Conservation (phyloP, 139 green algal genomes). For the Volvox africanus region DNA sequence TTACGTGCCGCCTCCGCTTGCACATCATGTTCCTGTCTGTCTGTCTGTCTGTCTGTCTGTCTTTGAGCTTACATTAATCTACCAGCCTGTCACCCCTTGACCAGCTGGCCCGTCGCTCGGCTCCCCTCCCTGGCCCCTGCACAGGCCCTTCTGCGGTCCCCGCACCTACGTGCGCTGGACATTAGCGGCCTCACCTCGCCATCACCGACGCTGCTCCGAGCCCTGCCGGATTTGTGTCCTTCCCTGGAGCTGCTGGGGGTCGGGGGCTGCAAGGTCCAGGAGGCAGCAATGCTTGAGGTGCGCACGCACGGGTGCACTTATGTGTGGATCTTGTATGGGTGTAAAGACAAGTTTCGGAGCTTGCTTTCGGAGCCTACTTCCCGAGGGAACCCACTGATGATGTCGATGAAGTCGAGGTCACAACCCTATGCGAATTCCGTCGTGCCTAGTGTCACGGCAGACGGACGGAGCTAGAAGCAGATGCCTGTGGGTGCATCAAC, state of each 20-base stretch:
- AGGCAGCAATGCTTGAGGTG: conserved; percentile 24
- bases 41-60: no score
- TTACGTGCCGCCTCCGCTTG: background rate
- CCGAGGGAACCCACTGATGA: no score
- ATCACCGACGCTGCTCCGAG: background rate
- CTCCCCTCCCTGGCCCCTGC: background rate
- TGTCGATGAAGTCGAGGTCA: background rate
- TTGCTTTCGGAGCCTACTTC: background rate
- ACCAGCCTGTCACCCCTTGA: background rate
- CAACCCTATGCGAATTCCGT: background rate
- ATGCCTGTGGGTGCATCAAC: no score
- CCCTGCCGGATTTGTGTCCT: conserved; percentile 1
- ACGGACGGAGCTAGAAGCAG: no score
- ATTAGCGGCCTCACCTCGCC: background rate
- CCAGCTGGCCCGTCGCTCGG: background rate
- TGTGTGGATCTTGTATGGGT: background rate
- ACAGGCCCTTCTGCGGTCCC: conserved; percentile 19
- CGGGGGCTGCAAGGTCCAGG: background rate
- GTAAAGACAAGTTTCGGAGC: background rate
- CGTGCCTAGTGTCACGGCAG: no score
- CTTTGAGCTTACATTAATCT: no score
- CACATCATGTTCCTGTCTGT: no score
- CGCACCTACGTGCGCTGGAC: conserved; percentile 7
- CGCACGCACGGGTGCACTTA: background rate
- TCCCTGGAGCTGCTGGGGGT: conserved; percentile 30